Percentiles rank a stretch among this genome's conserved stretches.
These are phyloP conservation scores for Gossypium mustelinum DNA, from an alignment of 345 rosid species.

Conservation along the genomic window DNA sequence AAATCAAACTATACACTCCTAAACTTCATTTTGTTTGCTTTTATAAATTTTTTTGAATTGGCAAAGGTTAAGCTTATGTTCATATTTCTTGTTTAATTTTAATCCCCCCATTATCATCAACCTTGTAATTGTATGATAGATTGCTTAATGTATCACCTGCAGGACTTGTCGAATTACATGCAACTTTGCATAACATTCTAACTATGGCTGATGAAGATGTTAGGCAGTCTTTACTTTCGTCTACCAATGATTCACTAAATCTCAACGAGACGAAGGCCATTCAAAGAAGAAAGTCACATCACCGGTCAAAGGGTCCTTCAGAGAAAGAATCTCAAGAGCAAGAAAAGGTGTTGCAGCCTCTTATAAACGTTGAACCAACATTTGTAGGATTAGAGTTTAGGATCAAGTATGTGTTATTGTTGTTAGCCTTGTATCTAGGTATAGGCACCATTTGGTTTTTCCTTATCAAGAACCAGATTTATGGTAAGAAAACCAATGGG, in stretches of 20 bases:
- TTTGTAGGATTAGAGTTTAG: slow-evolving; percentile 14
- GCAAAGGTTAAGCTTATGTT: not conserved
- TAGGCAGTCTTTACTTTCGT: slow-evolving; percentile 30
- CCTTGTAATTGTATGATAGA: not conserved
- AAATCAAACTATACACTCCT: not conserved
- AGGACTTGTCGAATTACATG: not conserved
- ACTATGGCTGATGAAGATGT: slow-evolving; percentile 36
- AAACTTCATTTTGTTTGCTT: not conserved
- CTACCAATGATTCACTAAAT: slow-evolving; percentile 9
- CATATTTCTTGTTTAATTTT: not conserved
- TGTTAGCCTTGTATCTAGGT: slow-evolving; percentile 32
- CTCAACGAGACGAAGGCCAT: slow-evolving; percentile 17
- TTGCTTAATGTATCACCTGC: not conserved
- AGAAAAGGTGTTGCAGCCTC: slow-evolving; percentile 10
- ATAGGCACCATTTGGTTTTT: slow-evolving; percentile 40
- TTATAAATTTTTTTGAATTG: not conserved
- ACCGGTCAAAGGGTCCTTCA: not conserved
- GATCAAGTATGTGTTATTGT: slow-evolving; percentile 23
- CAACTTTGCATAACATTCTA: not conserved
- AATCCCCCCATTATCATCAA: not conserved
- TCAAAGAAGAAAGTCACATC: slow-evolving; percentile 30
- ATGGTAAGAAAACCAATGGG: slow-evolving; percentile 48
- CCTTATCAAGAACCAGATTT: slow-evolving; percentile 39
- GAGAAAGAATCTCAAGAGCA: slow-evolving; percentile 9
- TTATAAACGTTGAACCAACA: slow-evolving; percentile 19